phyloP scores from a whole-genome alignment of 345 rosid genomes.

The Salix brachista region DNA sequence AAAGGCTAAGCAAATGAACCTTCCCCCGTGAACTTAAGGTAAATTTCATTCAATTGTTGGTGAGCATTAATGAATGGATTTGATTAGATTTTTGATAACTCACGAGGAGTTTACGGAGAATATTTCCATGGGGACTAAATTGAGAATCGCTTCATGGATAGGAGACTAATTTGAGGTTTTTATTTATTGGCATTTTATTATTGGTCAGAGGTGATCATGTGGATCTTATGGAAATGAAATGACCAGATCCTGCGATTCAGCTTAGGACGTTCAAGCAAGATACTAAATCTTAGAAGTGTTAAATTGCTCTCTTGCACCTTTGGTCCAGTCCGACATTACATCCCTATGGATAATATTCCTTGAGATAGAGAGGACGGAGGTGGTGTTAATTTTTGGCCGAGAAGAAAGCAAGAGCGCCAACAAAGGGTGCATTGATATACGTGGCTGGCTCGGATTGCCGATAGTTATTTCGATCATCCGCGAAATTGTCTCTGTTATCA shows the following conservation, averaged over 20 bases:
- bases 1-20: no score
- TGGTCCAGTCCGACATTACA: background rate
- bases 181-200: no score
- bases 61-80: no score
- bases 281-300: no score
- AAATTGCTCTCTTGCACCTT: background rate
- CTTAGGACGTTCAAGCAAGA: background rate
- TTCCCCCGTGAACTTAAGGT: no score
- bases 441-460: conserved; percentile 96
- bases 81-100: no score
- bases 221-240: background rate
- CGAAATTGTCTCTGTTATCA: conserved; percentile 62
- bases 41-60: no score
- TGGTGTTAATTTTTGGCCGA: conserved; percentile 22
- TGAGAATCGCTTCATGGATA: no score
- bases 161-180: no score
- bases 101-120: no score
- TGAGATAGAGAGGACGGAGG: background rate
- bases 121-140: no score
- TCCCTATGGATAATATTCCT: background rate
- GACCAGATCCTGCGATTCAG: background rate
- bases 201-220: background rate
- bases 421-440: conserved; percentile 88
- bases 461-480: conserved; percentile 68
- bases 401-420: conserved; percentile 78